Percentiles rank a stretch among this genome's conserved stretches.
Conservation (phyloP, 192 early-diverging fungal species). For the Entomortierella parvispora region DNA sequence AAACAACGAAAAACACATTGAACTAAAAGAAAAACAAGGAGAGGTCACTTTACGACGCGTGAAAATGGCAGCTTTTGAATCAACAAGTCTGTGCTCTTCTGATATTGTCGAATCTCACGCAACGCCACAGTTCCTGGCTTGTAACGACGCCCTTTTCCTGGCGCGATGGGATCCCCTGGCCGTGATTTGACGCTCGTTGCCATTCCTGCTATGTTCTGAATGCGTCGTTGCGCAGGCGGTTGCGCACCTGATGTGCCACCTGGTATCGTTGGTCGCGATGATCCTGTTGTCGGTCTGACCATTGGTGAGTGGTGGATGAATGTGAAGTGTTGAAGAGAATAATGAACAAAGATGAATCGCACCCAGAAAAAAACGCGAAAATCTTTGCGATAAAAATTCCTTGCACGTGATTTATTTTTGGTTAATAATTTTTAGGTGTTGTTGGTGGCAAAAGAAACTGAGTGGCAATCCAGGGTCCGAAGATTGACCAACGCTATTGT, state of each 20-base stretch:
- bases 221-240: constrained; percentile 5
- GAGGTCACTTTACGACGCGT: constrained; percentile 66
- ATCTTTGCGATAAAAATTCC: too few relatives aligned
- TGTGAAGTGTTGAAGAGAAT: too few relatives aligned
- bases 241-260: not conserved
- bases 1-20: not conserved
- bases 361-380: too few relatives aligned
- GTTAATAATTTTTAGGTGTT: not conserved
- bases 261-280: too few relatives aligned
- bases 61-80: constrained; percentile 90
- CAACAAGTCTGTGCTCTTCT: constrained; percentile 82
- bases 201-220: constrained; percentile 2
- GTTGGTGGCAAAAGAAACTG: constrained; percentile 42
- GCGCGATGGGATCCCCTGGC: constrained; percentile 24
- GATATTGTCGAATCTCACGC: constrained; percentile 86
- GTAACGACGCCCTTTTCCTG: constrained; percentile 59
- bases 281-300: too few relatives aligned
- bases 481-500: constrained; percentile 85
- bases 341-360: too few relatives aligned
- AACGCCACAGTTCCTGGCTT: constrained; percentile 84
- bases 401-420: too few relatives aligned
- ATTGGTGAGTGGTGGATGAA: too few relatives aligned
- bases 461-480: constrained; percentile 68
- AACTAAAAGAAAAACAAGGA: not conserved
- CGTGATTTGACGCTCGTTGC: constrained; percentile 10